Evolutionary conservation across 495 filamentous ascomycete genomes (phyloP), one percentile per base, ranked within the genome.

Genomic region (Penicillium chermesinum): DNA sequence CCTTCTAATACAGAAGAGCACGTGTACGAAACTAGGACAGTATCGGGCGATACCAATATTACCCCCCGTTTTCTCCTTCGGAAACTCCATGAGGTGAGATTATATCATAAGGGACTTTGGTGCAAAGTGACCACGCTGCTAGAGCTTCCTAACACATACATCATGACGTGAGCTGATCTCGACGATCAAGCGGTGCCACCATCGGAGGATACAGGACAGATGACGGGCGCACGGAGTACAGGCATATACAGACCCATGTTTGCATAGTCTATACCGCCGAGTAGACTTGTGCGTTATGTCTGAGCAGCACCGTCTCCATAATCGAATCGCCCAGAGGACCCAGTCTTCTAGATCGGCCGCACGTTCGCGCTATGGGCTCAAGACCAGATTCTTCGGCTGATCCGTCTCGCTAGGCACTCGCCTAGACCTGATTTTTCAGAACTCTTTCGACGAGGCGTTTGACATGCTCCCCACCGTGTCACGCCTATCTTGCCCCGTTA

Each of bases 351-450:
- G 54, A 50, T 50, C 50, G 40, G 40, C 50, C 38, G 44, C 54
- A 57, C 54, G 46, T 50, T 57, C 50, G 40, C 39, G 16, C 42
- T 46, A 37, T 41, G 48, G 38, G 15, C 41, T 44, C 41, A 36
- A 50, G 48, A 30, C 10, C 25, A 30, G 25, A 30, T 30, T 30
- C 10, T 10, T n/a, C 6, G 35, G 15, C 35, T 14, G 6, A 17
- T 4, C 35, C 35, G 14, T 5, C 12, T 17, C 13, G n/a, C n/a
- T n/a, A n/a, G n/a, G n/a, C n/a, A n/a, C n/a, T n/a, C n/a, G n/a
- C n/a, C n/a, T n/a, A n/a, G n/a, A n/a, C n/a, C n/a, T n/a, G n/a
- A n/a, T n/a, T n/a, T n/a, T n/a, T n/a, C n/a, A n/a, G n/a, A n/a
- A n/a, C n/a, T n/a, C n/a, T n/a, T n/a, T n/a, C n/a, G n/a, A n/a